Conservation (phyloP, 805 yeast species). For the Soucietia sequanensis region DNA sequence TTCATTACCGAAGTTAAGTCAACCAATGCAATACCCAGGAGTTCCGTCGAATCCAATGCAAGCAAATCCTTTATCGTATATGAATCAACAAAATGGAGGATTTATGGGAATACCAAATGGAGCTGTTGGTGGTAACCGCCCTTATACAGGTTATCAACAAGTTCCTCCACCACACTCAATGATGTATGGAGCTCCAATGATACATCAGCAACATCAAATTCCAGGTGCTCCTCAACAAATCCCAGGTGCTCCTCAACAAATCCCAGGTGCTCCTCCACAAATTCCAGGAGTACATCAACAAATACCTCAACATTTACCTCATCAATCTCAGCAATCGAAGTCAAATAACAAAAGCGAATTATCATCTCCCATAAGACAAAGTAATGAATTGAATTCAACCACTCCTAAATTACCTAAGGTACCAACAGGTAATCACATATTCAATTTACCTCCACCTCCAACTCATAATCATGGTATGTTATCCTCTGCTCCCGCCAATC, state of each 20-base stretch:
- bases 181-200: constrained; percentile 22
- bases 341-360: constrained; percentile 33
- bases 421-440: constrained; percentile 19
- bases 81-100: constrained; percentile 10
- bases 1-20: constrained; percentile 19
- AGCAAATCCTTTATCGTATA: constrained; percentile 20
- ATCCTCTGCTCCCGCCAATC: constrained; percentile 19
- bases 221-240: constrained; percentile 10
- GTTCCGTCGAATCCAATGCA: constrained; percentile 18
- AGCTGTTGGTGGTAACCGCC: constrained; percentile 4
- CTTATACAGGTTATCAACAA: constrained; percentile 12
- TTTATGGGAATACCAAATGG: constrained; percentile 8
- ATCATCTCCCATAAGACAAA: constrained; percentile 34
- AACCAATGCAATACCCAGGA: constrained; percentile 12
- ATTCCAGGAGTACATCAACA: constrained; percentile 7
- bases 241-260: constrained; percentile 4
- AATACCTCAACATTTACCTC: constrained; percentile 6
- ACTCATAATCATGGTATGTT: constrained; percentile 8
- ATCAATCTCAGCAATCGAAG: constrained; percentile 7
- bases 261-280: constrained; percentile 6
- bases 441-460: constrained; percentile 33
- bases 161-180: constrained; percentile 17
- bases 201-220: constrained; percentile 14
- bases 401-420: constrained; percentile 35
- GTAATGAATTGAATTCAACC: constrained; percentile 15